These are phyloP conservation scores for Fusarium solani-melongenae DNA, from an alignment of 2,329 filamentous ascomycete genomes.

Conservation along the genomic window DNA sequence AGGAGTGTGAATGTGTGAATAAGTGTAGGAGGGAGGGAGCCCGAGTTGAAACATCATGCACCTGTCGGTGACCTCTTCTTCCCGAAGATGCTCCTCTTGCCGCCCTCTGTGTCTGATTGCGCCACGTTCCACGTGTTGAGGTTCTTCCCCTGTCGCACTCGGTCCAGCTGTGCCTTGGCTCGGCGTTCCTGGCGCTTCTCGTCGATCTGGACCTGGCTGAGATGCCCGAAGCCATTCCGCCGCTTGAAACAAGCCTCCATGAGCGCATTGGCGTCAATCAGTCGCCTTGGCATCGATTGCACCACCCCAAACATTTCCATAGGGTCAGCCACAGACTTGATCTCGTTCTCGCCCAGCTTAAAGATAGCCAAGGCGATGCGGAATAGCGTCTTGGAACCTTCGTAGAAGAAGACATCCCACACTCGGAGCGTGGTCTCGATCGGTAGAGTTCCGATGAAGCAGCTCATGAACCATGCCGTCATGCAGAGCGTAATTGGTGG, in stretches of 20 bases:
- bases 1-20: conserved; percentile 18
- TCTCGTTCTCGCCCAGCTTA: conserved; percentile 85
- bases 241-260: conserved; percentile 87
- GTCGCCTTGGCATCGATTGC: conserved; percentile 82
- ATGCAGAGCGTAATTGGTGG: conserved; percentile 93
- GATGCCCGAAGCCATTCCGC: conserved; percentile 81
- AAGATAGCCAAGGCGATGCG: conserved; percentile 91
- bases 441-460: conserved; percentile 91
- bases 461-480: conserved; percentile 98
- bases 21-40: neutral
- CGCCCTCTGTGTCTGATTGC: conserved; percentile 44
- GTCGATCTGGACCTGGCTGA: conserved; percentile 86
- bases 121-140: conserved; percentile 47
- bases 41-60: conserved; percentile 6
- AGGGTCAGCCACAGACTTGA: conserved; percentile 82
- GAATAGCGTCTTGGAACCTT: conserved; percentile 93
- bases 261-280: conserved; percentile 84
- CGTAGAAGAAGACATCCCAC: conserved; percentile 97
- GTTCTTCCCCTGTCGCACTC: conserved; percentile 43
- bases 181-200: conserved; percentile 77
- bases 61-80: conserved; percentile 48
- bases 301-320: conserved; percentile 98
- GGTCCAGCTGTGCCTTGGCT: conserved; percentile 60
- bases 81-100: conserved; percentile 57
- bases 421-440: conserved; percentile 92